These are phyloP conservation scores for Mentha longifolia DNA, from an alignment of 257 asterid species.

Conservation along the genomic window DNA sequence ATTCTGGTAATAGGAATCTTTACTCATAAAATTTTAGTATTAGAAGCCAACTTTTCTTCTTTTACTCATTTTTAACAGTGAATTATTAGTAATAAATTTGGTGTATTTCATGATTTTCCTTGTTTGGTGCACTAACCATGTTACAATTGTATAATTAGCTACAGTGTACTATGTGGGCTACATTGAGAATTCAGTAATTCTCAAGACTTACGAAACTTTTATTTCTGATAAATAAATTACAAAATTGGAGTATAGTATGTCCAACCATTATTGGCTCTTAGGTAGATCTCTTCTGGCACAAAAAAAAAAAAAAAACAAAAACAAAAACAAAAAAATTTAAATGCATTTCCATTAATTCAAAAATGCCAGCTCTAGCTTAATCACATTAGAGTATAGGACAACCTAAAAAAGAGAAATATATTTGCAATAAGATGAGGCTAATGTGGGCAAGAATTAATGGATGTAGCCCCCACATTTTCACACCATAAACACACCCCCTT, in stretches of 20 bases:
- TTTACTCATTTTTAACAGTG: no score
- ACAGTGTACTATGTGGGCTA: neutral
- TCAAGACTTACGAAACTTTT: conserved; percentile 17
- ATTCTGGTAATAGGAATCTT: conserved; percentile 30
- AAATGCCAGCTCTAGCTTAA: conserved; percentile 33
- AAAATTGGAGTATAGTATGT: conserved; percentile 29
- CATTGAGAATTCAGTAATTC: conserved; percentile 11
- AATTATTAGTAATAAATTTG: neutral
- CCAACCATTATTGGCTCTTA: conserved; percentile 33
- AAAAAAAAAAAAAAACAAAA: no score
- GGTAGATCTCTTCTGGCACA: conserved; percentile 45
- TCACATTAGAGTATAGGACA: neutral
- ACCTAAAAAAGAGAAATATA: neutral
- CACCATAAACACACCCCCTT: conserved; percentile 38
- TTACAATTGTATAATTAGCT: conserved; percentile 24
- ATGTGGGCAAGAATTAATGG: neutral
- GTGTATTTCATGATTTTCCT: conserved; percentile 26
- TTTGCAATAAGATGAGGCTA: neutral
- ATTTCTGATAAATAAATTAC: neutral
- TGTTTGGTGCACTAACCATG: conserved; percentile 33
- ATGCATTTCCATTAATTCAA: conserved; percentile 31
- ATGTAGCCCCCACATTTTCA: conserved; percentile 45
- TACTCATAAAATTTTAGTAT: conserved; percentile 2
- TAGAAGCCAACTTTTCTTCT: conserved; percentile 10
- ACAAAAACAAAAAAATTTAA: no score